Base-by-base conservation (phyloP, 441 rosid species). In the Brassica balearica region DNA sequence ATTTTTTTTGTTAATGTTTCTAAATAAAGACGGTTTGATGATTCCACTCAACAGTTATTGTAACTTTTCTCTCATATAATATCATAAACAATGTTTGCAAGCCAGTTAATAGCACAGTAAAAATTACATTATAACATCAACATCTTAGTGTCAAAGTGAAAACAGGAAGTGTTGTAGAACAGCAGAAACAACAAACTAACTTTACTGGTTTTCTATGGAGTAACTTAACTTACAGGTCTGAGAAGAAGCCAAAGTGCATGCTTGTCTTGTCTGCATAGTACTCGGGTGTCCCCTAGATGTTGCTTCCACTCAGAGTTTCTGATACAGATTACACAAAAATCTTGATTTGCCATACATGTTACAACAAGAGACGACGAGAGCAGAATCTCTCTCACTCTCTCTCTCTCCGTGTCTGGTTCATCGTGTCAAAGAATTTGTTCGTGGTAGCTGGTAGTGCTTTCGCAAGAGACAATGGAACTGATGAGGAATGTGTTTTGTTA, bases 1-100 rank as follows among this genome's bases (percentile, higher is more conserved):
- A 41, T 38, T 11, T 79, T 79, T 79, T 74, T 63, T 69, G 78
- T 56, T 63, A 8, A 17, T 56, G 11, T 55, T 63, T 38, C 71
- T 14, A 20, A 79, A 74, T 69, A 79, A 74, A 69, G 43, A 67
- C 25, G 8, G 62, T 36, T 79, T 79, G 69, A 61, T 68, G 70
- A 62, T 73, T 79, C 32, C 59, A 69, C 4, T 36, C 27, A 15
- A 72, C 1, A 23, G n/a, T 60, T 60, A 32, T 32, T 36, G 74
- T 25, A 61, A 78, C 46, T 61, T 51, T 9, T 53, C 12, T 46
- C 43, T 78, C 32, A n/a, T 48, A 62, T 20, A 9, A 43, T 58
- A 27, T 14, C 58, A 51, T 51, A 51, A 48, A 36, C n/a, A 17
- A 48, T 17, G 38, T 76, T 76, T 11, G 64, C 60, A 68, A 67